A percentile compares a stretch with the other conserved stretches of the same genome.
phyloP scores from a whole-genome alignment of 73 alveolate genomes.

The Symbiodinium natans region DNA sequence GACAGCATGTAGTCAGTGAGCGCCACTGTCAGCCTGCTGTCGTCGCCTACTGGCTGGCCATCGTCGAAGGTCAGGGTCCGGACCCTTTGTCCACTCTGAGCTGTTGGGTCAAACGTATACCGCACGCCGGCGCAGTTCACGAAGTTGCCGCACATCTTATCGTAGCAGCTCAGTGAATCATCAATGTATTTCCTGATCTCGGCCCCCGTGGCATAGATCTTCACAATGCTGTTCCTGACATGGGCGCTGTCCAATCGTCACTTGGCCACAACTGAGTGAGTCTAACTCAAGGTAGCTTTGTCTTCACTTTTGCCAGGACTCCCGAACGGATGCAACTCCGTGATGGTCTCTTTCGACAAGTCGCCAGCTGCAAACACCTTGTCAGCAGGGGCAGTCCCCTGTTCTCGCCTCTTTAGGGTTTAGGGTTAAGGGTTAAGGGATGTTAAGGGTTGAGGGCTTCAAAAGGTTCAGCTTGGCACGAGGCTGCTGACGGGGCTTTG shows the following conservation, averaged over 20 bases:
- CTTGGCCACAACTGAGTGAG: too few relatives aligned
- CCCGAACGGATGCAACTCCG: slow-evolving; percentile 83
- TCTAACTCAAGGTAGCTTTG: too few relatives aligned
- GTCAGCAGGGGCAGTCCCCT: not conserved
- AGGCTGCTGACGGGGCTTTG: too few relatives aligned
- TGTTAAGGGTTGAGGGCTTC: too few relatives aligned
- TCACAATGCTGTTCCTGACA: slow-evolving; percentile 33
- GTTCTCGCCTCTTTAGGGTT: too few relatives aligned
- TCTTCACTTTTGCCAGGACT: not conserved
- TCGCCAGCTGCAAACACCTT: slow-evolving; percentile 48
- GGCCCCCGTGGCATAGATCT: slow-evolving; percentile 28
- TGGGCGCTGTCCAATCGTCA: too few relatives aligned
- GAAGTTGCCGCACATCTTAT: slow-evolving; percentile 35
- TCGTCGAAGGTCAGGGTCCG: not conserved
- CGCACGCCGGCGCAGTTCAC: slow-evolving; percentile 42
- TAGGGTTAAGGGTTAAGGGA: too few relatives aligned
- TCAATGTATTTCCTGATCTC: slow-evolving; percentile 57
- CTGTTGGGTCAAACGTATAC: slow-evolving; percentile 38
- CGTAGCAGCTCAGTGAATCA: slow-evolving; percentile 28
- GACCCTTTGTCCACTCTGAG: slow-evolving; percentile 15
- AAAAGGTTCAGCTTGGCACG: too few relatives aligned
- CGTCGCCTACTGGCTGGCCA: slow-evolving; percentile 27
- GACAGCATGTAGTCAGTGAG: slow-evolving; percentile 25
- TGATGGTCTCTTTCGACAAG: slow-evolving; percentile 27
- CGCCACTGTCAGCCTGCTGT: slow-evolving; percentile 27